Percentiles rank a stretch among this genome's conserved stretches.
Conservation (phyloP, 192 early-diverging fungal genomes). For the Linnemannia schmuckeri region DNA sequence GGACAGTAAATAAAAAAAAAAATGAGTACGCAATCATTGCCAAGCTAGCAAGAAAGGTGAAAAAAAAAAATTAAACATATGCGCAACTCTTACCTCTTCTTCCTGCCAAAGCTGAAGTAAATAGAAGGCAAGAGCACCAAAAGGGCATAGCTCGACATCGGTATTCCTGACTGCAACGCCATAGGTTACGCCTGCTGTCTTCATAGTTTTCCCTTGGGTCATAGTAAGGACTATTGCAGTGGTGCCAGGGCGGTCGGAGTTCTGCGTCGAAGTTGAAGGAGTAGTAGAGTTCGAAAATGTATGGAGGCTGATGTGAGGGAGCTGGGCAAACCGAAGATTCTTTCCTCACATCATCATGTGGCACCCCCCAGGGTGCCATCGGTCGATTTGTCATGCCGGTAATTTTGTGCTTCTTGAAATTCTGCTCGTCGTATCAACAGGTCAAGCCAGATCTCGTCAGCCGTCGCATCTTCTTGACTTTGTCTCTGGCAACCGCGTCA, state of each 20-base stretch:
- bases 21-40: no score
- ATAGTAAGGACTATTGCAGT: background rate
- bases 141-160: background rate
- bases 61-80: no score
- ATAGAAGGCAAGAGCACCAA: slow-evolving; percentile 14
- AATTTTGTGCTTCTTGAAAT: no score
- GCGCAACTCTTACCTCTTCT: background rate
- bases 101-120: background rate
- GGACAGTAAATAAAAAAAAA: no score
- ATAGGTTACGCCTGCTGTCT: background rate
- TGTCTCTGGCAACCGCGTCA: no score
- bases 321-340: background rate
- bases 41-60: no score
- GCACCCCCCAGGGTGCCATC: background rate
- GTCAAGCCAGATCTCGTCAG: no score
- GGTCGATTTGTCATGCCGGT: no score
- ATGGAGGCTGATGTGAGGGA: background rate
- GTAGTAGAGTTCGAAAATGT: background rate
- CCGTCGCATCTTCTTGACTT: no score
- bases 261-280: no score
- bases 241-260: no score
- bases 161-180: slow-evolving; percentile 1
- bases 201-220: slow-evolving; percentile 4
- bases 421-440: no score
- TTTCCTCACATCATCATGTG: slow-evolving; percentile 3